Base-by-base conservation (phyloP, 2,329 filamentous ascomycete species). In the Nakataea oryzae region DNA sequence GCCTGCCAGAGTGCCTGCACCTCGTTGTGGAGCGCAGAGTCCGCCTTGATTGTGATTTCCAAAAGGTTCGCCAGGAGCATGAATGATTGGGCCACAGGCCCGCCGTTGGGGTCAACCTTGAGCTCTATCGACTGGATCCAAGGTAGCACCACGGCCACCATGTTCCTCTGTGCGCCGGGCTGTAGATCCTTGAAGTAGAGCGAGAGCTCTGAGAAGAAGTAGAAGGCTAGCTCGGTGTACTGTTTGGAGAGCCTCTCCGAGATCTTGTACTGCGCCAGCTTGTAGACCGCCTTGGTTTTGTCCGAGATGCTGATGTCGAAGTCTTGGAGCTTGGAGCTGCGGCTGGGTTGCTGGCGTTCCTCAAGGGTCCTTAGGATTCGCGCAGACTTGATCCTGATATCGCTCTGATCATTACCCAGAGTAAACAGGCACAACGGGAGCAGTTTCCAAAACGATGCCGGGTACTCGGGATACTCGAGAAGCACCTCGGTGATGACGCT, bases 291-390 rank as follows among this genome's bases (percentile, higher is more conserved):
- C 67, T 96, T 96, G 0, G 96, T 99, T 75, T 97, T 97, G 75
- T 99, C 96, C 0, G 93, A 96, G 63, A 99, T 95, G 72, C 93
- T 97, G 69, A 99, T 97, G 70, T 99, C 95, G 63, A 97, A 96
- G 72, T 99, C 95, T 71, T 96, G 91, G 8, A 99, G 86, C 70
- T 96, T 96, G 1, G 93, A 96, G 66, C 86, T 95, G 66, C 90
- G 79, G 3, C 76, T 75, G 62, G 54, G 60, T 66, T 88, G 85
- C 66, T 95, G 90, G 28, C 91, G 85, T 66, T 92, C 86, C 73
- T 97, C 95, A 1, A 97, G 78, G 0, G 86, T 86, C 54, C 92
- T 85, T 14, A 99, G 79, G 34, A 97, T 79, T 59, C 87, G 85
- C 0, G 90, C 90, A 1, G 95, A 95, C 72, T 96, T 96, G 69